A percentile compares a stretch with the other conserved stretches of the same genome.
Evolutionary conservation across 306 rosid species (phyloP).

Genomic region (Cucurbita maxima): DNA sequence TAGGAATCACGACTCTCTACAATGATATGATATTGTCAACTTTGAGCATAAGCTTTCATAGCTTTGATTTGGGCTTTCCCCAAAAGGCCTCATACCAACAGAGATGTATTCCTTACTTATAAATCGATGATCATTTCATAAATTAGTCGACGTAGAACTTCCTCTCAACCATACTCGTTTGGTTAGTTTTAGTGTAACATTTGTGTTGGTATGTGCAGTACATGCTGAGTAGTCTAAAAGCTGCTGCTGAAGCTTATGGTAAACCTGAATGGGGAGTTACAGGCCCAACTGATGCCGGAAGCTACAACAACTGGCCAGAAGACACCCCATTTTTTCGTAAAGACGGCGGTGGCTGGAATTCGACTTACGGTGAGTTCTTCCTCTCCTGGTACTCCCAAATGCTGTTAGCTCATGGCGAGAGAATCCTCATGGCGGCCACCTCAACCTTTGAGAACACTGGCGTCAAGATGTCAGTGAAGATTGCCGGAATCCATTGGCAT

Average conservation of each 20-base stretch:
- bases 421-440: constrained; percentile 59
- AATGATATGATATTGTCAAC: too few relatives aligned
- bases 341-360: constrained; percentile 84
- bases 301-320: constrained; percentile 94
- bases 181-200: background rate
- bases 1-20: too few relatives aligned
- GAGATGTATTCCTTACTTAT: too few relatives aligned
- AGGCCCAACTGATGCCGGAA: constrained; percentile 95
- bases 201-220: constrained; percentile 37
- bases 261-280: constrained; percentile 86
- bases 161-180: background rate
- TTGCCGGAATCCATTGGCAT: constrained; percentile 98
- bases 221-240: constrained; percentile 65
- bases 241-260: constrained; percentile 59
- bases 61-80: too few relatives aligned
- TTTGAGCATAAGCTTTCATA: too few relatives aligned
- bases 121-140: too few relatives aligned
- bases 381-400: constrained; percentile 82
- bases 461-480: constrained; percentile 70
- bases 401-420: constrained; percentile 80
- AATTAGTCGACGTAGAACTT: too few relatives aligned
- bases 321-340: constrained; percentile 67
- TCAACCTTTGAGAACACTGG: constrained; percentile 37
- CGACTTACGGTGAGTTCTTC: constrained; percentile 67
- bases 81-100: too few relatives aligned